Conservation (phyloP, 148 eudicot genomes). For the Pouteria glomerata region DNA sequence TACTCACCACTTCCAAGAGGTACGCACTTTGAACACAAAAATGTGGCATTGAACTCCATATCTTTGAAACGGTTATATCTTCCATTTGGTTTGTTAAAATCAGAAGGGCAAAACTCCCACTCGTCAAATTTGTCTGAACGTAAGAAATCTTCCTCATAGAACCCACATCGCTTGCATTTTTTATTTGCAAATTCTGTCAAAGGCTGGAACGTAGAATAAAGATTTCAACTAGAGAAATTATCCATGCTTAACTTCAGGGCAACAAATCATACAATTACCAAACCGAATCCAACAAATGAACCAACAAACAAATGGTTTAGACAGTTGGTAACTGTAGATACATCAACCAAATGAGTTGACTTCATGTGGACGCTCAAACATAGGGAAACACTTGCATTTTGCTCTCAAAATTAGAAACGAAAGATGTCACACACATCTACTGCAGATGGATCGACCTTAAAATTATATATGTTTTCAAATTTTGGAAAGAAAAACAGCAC, state of each 20-base stretch:
- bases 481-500: not conserved
- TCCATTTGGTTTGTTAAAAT: constrained; percentile 50
- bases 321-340: not conserved
- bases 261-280: not conserved
- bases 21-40: constrained; percentile 49
- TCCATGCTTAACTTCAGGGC: not conserved
- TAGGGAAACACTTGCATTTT: not conserved
- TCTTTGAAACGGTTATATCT: constrained; percentile 44
- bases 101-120: constrained; percentile 85
- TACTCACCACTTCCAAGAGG: constrained; percentile 42
- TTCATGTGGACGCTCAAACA: not conserved
- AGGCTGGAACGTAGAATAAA: constrained; percentile 41
- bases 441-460: too few relatives aligned
- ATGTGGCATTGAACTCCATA: constrained; percentile 63
- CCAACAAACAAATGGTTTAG: constrained; percentile 4
- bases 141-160: constrained; percentile 53
- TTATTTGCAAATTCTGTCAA: constrained; percentile 54
- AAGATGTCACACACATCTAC: not conserved
- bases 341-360: not conserved
- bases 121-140: constrained; percentile 61
- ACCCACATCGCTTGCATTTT: constrained; percentile 94
- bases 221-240: constrained; percentile 2
- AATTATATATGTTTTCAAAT: not conserved
- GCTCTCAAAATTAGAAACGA: not conserved
- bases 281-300: not conserved